Evolutionary conservation across 2,329 filamentous ascomycete genomes (phyloP).

Genomic region (Aspergillus pseudoterreus): DNA sequence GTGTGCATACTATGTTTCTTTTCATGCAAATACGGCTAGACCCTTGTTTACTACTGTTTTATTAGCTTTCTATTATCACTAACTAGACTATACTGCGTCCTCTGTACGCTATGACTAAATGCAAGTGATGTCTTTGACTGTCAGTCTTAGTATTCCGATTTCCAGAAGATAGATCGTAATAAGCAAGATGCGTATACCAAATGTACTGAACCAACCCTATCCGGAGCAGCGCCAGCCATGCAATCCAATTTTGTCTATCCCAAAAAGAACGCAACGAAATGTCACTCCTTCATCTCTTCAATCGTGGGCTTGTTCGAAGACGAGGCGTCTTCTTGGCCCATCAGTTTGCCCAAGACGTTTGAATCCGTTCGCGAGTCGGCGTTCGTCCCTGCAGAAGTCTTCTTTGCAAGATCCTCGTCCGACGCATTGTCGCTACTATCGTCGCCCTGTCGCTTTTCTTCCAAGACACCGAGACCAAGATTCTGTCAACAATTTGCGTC

Average conservation of each 20-base stretch:
- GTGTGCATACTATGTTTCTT: conserved; percentile 26
- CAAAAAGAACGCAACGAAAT: not conserved
- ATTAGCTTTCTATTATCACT: conserved; percentile 6
- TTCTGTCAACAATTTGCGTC: conserved; percentile 25
- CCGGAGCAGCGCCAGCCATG: conserved; percentile 11
- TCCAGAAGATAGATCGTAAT: too few relatives aligned
- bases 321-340: conserved; percentile 29
- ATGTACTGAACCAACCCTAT: not conserved
- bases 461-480: conserved; percentile 43
- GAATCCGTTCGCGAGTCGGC: conserved; percentile 16
- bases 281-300: conserved; percentile 32
- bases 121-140: conserved; percentile 5
- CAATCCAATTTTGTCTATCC: conserved; percentile 1
- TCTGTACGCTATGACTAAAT: conserved; percentile 12
- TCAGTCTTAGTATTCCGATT: not conserved
- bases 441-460: conserved; percentile 32
- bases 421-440: conserved; percentile 19
- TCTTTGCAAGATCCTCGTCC: conserved; percentile 9
- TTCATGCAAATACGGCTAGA: conserved; percentile 23
- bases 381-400: conserved; percentile 11
- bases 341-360: conserved; percentile 33
- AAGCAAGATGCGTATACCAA: too few relatives aligned
- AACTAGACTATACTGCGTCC: conserved; percentile 1
- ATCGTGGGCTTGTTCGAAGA: conserved; percentile 33
- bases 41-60: conserved; percentile 8